Base-by-base conservation (phyloP, 192 early-diverging fungal genomes). In the Backusella australiensis region DNA sequence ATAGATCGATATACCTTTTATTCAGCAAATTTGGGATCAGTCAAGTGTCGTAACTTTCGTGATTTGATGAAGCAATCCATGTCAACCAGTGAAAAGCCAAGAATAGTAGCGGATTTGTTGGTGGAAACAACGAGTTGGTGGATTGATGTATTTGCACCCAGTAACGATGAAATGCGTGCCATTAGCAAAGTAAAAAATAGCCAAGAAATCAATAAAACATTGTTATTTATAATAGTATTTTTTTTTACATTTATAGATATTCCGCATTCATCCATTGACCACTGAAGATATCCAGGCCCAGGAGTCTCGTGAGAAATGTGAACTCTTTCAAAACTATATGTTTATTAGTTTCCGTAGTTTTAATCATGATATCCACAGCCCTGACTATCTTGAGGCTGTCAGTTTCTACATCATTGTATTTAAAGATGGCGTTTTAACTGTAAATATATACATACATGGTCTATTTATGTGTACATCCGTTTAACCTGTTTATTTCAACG, bases 201-300 rank as follows among this genome's bases (percentile, higher is more conserved):
- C 21, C 34, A 23, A 68, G 36, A n/a, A 12, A 26, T 12, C 39
- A 65, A 34, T 1, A 39, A 12, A 68, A n/a, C 21, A 32, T 4
- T 69, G 34, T 14, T 32, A 32, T 32, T 53, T 21, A 17, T 75
- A 53, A 44, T 72, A 23, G 53, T 46, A 23, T 35, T 34, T 26
- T 7, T n/a, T n/a, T 34, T 7, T 7, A 67, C 26, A 49, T 36
- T 21, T 49, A 39, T 76, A 90, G 83, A 85, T 95, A 21, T 96
- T 96, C 71, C 89, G 85, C 29, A 91, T 98, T 32, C 96, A 98
- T 80, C 94, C 96, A 36, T 82, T 98, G 52, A 97, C 96, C 3
- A 87, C 86, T 49, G 96, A 98, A 79, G 96, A 97, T 79, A 96
- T 98, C 80, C 78, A 88, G 71, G 91, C 90, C 21, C 86, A 94